Percentiles rank a stretch among this genome's conserved stretches.
Evolutionary conservation across 148 eudicot species (phyloP).

Genomic region (Beta vulgaris): DNA sequence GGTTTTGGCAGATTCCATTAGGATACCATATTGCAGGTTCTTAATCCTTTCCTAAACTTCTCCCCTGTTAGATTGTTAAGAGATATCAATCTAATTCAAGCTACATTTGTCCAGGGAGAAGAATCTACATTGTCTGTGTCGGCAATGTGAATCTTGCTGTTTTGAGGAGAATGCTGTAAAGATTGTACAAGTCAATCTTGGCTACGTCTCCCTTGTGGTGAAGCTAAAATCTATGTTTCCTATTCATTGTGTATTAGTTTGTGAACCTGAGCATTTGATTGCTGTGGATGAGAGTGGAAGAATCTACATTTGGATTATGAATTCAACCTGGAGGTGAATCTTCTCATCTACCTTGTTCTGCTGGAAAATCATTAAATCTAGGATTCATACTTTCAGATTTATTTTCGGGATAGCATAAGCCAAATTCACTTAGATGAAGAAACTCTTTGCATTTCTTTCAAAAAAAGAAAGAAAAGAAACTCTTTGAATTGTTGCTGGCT

Average conservation of each 20-base stretch:
- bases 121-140: slow-evolving; percentile 56
- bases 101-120: slow-evolving; percentile 47
- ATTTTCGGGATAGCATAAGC: neutral
- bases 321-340: slow-evolving; percentile 80
- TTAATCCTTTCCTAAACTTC: slow-evolving; percentile 1
- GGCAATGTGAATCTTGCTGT: slow-evolving; percentile 55
- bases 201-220: slow-evolving; percentile 56
- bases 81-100: slow-evolving; percentile 5
- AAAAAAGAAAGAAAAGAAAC: too few relatives aligned
- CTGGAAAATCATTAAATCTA: neutral
- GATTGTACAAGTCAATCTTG: slow-evolving; percentile 68
- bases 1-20: slow-evolving; percentile 56
- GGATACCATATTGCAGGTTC: slow-evolving; percentile 84
- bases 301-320: slow-evolving; percentile 87
- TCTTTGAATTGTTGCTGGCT: neutral
- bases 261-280: slow-evolving; percentile 66
- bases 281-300: slow-evolving; percentile 83
- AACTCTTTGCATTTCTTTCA: neutral
- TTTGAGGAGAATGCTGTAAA: slow-evolving; percentile 64
- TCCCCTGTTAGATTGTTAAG: neutral
- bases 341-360: slow-evolving; percentile 8
- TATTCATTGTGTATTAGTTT: slow-evolving; percentile 64
- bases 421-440: neutral
- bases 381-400: neutral
- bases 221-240: slow-evolving; percentile 51